Evolutionary conservation across 2,329 filamentous ascomycete species (phyloP).

Genomic region (Aspergillus intermedius): DNA sequence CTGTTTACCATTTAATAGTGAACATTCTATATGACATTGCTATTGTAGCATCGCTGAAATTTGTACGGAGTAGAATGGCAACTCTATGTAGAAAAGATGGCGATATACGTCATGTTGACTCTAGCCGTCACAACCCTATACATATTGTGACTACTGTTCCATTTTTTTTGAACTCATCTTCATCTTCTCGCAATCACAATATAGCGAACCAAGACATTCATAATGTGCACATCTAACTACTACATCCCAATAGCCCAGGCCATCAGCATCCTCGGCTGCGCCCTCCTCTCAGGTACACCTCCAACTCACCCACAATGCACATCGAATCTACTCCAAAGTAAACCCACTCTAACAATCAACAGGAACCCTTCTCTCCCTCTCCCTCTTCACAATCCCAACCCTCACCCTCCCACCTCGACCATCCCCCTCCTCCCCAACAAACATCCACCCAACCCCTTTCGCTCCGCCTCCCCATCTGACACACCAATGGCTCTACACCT

Average conservation of each 20-base stretch:
- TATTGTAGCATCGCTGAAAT: no score
- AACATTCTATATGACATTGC: no score
- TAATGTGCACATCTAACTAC: slow-evolving; percentile 2
- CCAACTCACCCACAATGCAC: no score
- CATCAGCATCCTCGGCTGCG: slow-evolving; percentile 13
- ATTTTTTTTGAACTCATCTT: no score
- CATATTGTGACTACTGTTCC: no score
- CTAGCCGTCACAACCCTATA: no score
- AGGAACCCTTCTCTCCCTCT: slow-evolving; percentile 23
- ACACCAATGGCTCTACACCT: slow-evolving; percentile 24
- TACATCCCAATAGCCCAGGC: slow-evolving; percentile 9
- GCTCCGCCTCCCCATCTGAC: slow-evolving; percentile 19
- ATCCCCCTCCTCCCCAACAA: background rate
- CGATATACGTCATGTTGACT: no score
- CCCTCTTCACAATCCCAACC: slow-evolving; percentile 15
- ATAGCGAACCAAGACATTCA: no score
- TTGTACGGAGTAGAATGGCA: no score
- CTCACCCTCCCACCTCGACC: slow-evolving; percentile 14
- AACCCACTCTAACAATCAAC: background rate
- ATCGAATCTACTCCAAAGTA: no score
- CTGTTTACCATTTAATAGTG: background rate
- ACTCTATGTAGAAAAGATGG: no score
- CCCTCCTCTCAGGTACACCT: slow-evolving; percentile 9
- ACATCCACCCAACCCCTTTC: slow-evolving; percentile 8
- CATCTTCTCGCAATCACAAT: no score